A percentile compares a stretch with the other conserved stretches of the same genome.
These are phyloP conservation scores for California macrophylla DNA, from an alignment of 441 rosid genomes.

Conservation along the genomic window DNA sequence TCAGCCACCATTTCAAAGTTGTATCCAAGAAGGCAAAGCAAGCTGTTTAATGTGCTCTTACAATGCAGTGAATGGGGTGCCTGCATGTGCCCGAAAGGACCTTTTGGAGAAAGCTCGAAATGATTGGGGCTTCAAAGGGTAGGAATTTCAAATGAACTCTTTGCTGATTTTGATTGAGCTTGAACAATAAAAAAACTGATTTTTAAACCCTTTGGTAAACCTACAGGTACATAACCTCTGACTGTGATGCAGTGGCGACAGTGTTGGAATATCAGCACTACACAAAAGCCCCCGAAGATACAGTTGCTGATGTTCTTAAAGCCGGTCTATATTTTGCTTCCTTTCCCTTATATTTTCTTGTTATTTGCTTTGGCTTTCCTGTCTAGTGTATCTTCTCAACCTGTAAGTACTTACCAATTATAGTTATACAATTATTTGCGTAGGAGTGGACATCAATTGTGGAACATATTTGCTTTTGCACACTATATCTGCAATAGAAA, in stretches of 20 bases:
- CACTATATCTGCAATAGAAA: constrained; percentile 44
- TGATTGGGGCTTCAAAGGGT: constrained; percentile 68
- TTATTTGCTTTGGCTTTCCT: neutral
- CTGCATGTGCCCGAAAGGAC: constrained; percentile 45
- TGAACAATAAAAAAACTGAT: constrained; percentile 8
- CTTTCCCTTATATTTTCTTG: neutral
- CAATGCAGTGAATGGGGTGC: constrained; percentile 56
- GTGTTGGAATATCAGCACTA: constrained; percentile 44
- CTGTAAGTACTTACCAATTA: neutral
- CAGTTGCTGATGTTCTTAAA: constrained; percentile 52
- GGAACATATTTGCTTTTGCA: constrained; percentile 52
- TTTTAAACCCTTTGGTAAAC: neutral
- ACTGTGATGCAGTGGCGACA: constrained; percentile 70
- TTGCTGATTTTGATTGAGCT: neutral
- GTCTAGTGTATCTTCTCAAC: neutral
- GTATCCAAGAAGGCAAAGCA: constrained; percentile 51
- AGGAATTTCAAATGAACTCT: constrained; percentile 9
- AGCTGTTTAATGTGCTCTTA: constrained; percentile 75
- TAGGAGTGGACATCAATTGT: constrained; percentile 54
- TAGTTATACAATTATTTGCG: constrained; percentile 1
- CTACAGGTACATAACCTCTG: constrained; percentile 57
- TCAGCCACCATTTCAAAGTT: constrained; percentile 50
- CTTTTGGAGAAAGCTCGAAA: constrained; percentile 46
- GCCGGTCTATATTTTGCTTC: constrained; percentile 41
- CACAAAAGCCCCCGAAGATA: constrained; percentile 40